A percentile compares a stretch with the other conserved stretches of the same genome.
phyloP scores from a whole-genome alignment of 2,329 filamentous ascomycete species.

The Aspergillus fumigatiaffinis region DNA sequence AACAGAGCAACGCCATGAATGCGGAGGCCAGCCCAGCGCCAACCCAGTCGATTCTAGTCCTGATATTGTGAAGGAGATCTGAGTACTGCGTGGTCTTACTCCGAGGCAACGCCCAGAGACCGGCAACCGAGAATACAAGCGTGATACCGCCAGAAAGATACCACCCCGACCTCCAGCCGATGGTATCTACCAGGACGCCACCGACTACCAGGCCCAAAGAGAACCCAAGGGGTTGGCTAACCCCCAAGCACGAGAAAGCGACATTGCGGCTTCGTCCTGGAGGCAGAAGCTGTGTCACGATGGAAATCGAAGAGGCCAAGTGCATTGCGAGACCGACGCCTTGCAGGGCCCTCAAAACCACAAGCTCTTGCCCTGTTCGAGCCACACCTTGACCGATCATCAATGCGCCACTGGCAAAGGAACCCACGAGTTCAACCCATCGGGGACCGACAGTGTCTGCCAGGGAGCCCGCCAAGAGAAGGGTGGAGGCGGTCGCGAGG shows the following conservation, averaged over 20 bases:
- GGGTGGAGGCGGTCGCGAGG: constrained; percentile 31
- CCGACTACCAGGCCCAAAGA: constrained; percentile 45
- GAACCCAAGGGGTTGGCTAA: constrained; percentile 51
- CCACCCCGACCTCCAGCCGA: constrained; percentile 53
- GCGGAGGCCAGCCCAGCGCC: constrained; percentile 46
- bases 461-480: constrained; percentile 49
- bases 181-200: constrained; percentile 43
- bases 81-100: constrained; percentile 4
- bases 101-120: constrained; percentile 39
- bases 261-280: constrained; percentile 48
- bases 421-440: constrained; percentile 46
- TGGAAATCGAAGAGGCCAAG: constrained; percentile 47
- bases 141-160: constrained; percentile 47
- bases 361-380: constrained; percentile 40
- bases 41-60: constrained; percentile 50
- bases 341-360: constrained; percentile 45
- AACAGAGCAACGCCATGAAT: constrained; percentile 49
- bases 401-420: constrained; percentile 41
- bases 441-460: constrained; percentile 50
- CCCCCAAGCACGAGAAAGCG: constrained; percentile 50
- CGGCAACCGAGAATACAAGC: constrained; percentile 36
- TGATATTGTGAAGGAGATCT: constrained; percentile 9
- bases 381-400: constrained; percentile 44
- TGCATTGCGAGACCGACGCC: constrained; percentile 47
- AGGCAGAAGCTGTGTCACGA: constrained; percentile 47